phyloP scores from a whole-genome alignment of 495 filamentous ascomycete genomes.

The Terfezia boudieri region DNA sequence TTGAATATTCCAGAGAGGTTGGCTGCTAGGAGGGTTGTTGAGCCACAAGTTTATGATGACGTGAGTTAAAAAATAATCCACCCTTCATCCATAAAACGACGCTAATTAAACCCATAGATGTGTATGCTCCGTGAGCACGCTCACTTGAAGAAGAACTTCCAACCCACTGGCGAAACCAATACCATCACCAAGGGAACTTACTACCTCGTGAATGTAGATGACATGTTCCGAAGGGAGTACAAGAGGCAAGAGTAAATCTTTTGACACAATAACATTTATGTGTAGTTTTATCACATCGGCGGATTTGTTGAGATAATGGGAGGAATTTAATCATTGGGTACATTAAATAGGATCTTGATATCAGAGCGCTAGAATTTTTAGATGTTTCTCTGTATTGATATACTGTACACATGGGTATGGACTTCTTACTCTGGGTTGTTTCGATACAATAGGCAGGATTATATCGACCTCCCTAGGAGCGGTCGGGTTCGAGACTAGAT shows the following conservation, averaged over 20 bases:
- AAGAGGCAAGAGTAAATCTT: conserved; percentile 52
- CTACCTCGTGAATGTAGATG: conserved; percentile 74
- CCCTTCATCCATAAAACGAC: not conserved
- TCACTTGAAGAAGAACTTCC: conserved; percentile 80
- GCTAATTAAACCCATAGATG: conserved; percentile 34
- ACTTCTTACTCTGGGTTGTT: too few relatives aligned
- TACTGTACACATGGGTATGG: too few relatives aligned
- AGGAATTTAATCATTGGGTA: too few relatives aligned
- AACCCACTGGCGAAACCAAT: conserved; percentile 50
- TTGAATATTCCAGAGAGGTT: conserved; percentile 62
- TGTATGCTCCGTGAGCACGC: conserved; percentile 84
- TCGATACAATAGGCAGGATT: too few relatives aligned
- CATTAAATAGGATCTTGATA: too few relatives aligned
- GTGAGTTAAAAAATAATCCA: conserved; percentile 25
- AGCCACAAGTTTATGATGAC: conserved; percentile 70
- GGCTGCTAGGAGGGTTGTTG: conserved; percentile 42
- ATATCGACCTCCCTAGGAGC: too few relatives aligned
- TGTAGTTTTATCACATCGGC: too few relatives aligned
- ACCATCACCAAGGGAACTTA: conserved; percentile 62
- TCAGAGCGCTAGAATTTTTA: too few relatives aligned
- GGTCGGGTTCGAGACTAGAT: too few relatives aligned
- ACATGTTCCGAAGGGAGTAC: conserved; percentile 87
- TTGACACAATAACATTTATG: not conserved
- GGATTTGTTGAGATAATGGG: too few relatives aligned
- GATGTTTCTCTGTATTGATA: too few relatives aligned